Conservation (phyloP, 768 basidiomycete genomes). For the Pluteus cervinus region DNA sequence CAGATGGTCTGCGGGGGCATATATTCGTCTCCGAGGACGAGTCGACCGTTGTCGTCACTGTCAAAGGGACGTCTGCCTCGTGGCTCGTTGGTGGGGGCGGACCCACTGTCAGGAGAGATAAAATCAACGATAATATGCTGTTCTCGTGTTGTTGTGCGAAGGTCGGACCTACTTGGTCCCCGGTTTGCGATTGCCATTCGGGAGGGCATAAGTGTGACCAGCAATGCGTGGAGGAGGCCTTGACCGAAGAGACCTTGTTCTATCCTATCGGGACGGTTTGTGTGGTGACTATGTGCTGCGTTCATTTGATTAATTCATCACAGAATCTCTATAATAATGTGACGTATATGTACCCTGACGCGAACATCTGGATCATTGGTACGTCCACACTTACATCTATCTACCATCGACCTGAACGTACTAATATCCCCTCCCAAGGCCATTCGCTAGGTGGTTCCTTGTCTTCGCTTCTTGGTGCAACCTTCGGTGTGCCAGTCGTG, state of each 20-base stretch:
- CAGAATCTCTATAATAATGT: conserved; percentile 93
- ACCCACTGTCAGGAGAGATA: conserved; percentile 83
- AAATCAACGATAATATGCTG: conserved; percentile 90
- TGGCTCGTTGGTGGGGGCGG: conserved; percentile 66
- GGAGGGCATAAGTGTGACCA: conserved; percentile 74
- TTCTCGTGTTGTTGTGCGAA: conserved; percentile 96
- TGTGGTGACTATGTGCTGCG: conserved; percentile 6
- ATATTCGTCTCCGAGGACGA: conserved; percentile 83
- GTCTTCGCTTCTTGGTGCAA: conserved; percentile 76
- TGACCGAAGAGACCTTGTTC: conserved; percentile 80
- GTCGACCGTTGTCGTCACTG: conserved; percentile 76
- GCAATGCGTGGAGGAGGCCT: conserved; percentile 71
- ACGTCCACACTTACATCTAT: too few relatives aligned
- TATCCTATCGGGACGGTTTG: conserved; percentile 81
- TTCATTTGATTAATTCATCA: neutral
- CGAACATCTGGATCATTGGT: conserved; percentile 87
- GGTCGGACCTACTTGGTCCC: conserved; percentile 90
- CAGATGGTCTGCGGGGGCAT: conserved; percentile 91
- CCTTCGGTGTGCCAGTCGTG: conserved; percentile 91
- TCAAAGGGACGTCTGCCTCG: conserved; percentile 91
- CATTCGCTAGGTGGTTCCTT: conserved; percentile 86
- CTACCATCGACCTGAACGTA: too few relatives aligned
- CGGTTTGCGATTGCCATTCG: conserved; percentile 86
- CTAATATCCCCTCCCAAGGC: too few relatives aligned
- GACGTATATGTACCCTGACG: conserved; percentile 81